phyloP scores from a whole-genome alignment of 1,139 yeast genomes.

The Geotrichum aggregatum region DNA sequence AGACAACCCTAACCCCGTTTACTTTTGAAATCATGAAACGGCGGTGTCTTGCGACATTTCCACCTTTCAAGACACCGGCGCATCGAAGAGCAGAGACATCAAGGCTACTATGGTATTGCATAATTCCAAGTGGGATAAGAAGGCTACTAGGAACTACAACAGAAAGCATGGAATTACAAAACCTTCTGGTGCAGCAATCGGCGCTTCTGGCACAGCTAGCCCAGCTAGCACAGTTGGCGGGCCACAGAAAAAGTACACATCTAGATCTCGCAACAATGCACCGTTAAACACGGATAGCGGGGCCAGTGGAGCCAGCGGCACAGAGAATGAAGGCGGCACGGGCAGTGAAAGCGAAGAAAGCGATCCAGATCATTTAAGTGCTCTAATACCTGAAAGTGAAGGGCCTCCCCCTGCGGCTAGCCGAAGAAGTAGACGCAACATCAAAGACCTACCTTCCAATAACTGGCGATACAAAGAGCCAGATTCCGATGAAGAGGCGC shows the following conservation, averaged over 20 bases:
- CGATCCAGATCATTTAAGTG: slow-evolving; percentile 10
- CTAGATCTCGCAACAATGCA: not conserved
- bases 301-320: not conserved
- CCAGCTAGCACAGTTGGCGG: too few species aligned
- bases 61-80: too few species aligned
- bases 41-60: too few species aligned
- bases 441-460: slow-evolving; percentile 16
- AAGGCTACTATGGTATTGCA: slow-evolving; percentile 22
- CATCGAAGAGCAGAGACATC: too few species aligned
- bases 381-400: slow-evolving; percentile 8
- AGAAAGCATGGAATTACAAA: slow-evolving; percentile 20
- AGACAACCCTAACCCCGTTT: too few species aligned
- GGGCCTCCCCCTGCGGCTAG: not conserved
- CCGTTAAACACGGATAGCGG: not conserved
- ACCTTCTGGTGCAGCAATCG: slow-evolving; percentile 6
- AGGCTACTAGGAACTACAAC: slow-evolving; percentile 21
- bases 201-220: too few species aligned
- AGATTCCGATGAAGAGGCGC: slow-evolving; percentile 2
- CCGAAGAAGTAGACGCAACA: not conserved
- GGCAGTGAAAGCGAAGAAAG: slow-evolving; percentile 4
- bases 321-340: not conserved
- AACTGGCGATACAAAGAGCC: slow-evolving; percentile 18
- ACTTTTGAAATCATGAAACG: too few species aligned
- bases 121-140: slow-evolving; percentile 22
- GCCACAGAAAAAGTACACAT: not conserved